These are phyloP conservation scores for Polytrichum formosum DNA, from an alignment of 225 moss, liverwort and hornwort genomes.

Conservation along the genomic window DNA sequence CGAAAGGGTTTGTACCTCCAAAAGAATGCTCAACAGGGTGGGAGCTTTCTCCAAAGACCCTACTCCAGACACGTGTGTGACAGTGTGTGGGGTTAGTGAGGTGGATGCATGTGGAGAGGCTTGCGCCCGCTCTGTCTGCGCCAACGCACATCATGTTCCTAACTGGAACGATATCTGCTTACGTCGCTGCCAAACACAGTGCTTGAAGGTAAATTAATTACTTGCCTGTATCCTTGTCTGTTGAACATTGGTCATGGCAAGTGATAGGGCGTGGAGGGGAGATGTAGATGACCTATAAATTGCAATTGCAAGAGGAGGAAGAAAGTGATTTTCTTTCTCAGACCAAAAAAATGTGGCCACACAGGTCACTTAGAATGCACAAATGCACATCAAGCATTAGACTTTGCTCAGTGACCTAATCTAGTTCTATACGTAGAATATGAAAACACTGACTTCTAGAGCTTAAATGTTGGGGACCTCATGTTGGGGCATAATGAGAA, in stretches of 20 bases:
- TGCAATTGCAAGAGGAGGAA: neutral
- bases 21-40: slow-evolving; percentile 85
- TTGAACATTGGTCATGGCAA: neutral
- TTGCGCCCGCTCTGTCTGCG: slow-evolving; percentile 79
- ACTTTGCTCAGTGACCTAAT: too few species aligned
- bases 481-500: too few species aligned
- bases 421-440: too few species aligned
- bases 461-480: too few species aligned
- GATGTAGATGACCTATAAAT: too few species aligned
- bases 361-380: neutral
- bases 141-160: slow-evolving; percentile 95
- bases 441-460: too few species aligned
- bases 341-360: neutral
- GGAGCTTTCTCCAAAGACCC: slow-evolving; percentile 97
- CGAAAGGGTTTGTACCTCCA: slow-evolving; percentile 92
- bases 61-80: slow-evolving; percentile 88
- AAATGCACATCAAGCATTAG: neutral
- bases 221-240: neutral
- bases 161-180: slow-evolving; percentile 96
- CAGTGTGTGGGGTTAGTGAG: slow-evolving; percentile 92
- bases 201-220: slow-evolving; percentile 73
- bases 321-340: neutral
- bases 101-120: slow-evolving; percentile 96
- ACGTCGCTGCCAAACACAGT: slow-evolving; percentile 94
- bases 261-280: too few species aligned